Evolutionary conservation across 2,329 filamentous ascomycete species (phyloP), one percentile per base, ranked within the genome.

Genomic region (Coniochaeta sp.): DNA sequence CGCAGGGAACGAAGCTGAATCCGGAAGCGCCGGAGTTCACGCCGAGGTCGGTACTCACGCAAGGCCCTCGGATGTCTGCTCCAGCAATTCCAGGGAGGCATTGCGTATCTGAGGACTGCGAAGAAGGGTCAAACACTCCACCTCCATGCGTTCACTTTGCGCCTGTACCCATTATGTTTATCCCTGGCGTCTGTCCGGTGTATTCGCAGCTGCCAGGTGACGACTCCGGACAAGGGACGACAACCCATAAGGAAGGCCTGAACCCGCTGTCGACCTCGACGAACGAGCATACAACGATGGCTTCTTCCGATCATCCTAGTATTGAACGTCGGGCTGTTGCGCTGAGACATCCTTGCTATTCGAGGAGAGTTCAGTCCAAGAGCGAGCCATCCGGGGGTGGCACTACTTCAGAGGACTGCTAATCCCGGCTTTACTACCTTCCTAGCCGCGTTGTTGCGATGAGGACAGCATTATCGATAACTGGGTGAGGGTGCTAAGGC

Each of bases 11-110:
- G 62, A 81, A 74, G 67, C 72, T 85, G 66, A 85, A 85, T 70
- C 82, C 82, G 34, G 73, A 77, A 65, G 82, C 82, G 31, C 77
- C 80, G 52, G 77, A 79, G 59, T 85, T 85, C 62, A 84, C 81
- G 1, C 82, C 82, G 56, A 76, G 76, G 59, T 71, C 73, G 17
- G 50, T 65, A 31, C 64, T 3, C 2, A 28, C 17, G 52, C 52
- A 56, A 22, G 17, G 6, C 28, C 26, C n/a, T 22, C 14, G 34
- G 17, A 19, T 26, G 11, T 50, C 22, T 24, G 44, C 22, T 26
- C 14, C 19, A 26, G 26, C 26, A 14, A 56, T 1, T n/a, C 19
- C 52, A 56, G n/a, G 2, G 28, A 57, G 31, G 26, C 19, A 34
- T 14, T 56, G 52, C 16, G 54, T 17, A 22, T 36, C 54, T 3